These are phyloP conservation scores for Lachancea kluyveri DNA, from an alignment of 805 yeast species.

Conservation along the genomic window DNA sequence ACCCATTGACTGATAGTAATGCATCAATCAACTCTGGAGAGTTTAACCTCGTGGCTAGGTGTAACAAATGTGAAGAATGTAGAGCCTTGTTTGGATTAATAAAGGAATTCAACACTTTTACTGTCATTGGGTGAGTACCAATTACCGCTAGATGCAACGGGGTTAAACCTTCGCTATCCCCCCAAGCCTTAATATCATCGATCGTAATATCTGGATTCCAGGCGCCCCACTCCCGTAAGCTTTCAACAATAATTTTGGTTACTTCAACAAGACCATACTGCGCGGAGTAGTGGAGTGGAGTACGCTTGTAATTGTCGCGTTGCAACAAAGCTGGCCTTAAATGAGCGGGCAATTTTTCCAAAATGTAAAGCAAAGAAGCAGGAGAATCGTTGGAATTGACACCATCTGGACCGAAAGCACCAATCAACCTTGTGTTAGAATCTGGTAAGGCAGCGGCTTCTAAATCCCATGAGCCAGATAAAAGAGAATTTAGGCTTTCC, in stretches of 20 bases:
- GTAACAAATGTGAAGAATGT: conserved; percentile 50
- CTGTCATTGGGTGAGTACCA: conserved; percentile 77
- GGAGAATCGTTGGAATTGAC: conserved; percentile 51
- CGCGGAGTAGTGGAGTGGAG: conserved; percentile 86
- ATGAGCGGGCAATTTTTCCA: conserved; percentile 48
- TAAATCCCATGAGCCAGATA: conserved; percentile 11
- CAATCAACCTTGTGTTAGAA: conserved; percentile 40
- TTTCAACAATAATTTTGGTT: conserved; percentile 49
- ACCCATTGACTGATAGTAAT: conserved; percentile 48
- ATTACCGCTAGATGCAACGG: conserved; percentile 80
- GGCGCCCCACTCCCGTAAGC: conserved; percentile 53
- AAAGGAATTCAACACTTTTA: conserved; percentile 48
- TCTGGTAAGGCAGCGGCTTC: conserved; percentile 50
- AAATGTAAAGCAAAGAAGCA: conserved; percentile 52
- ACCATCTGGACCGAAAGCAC: conserved; percentile 59
- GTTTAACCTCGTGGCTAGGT: conserved; percentile 56
- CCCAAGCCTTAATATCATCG: conserved; percentile 57
- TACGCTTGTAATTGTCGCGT: conserved; percentile 68
- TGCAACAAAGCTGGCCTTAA: conserved; percentile 52
- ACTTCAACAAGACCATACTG: conserved; percentile 75
- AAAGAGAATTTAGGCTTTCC: conserved; percentile 6
- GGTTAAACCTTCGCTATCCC: conserved; percentile 64
- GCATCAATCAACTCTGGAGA: conserved; percentile 49
- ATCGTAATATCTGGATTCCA: conserved; percentile 44
- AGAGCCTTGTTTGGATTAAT: conserved; percentile 34